Evolutionary conservation across 2,329 filamentous ascomycete species (phyloP), one percentile per base, ranked within the genome.

Genomic region (Ophiostoma sp.): DNA sequence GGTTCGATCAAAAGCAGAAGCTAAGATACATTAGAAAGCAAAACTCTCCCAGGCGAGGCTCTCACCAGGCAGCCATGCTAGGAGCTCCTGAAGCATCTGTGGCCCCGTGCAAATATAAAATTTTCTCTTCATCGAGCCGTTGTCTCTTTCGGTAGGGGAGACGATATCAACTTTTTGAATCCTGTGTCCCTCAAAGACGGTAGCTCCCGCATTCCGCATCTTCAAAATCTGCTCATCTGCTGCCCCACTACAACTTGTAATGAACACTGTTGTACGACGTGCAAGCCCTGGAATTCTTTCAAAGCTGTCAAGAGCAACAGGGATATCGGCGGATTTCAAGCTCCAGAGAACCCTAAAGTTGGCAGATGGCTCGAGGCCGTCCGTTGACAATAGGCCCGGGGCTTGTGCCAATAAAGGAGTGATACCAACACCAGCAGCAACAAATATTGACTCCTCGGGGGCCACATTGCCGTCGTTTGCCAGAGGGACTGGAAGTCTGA

Each of bases 351-450:
- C 75, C 40, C 74, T 78, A 49, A 95, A 49, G 9, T 11, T 62
- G 18, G 14, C 36, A 62, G 55, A 38, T 62, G 36, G 27, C 27
- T 27, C 27, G 27, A 27, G 27, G 27, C 27, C 27, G 27, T 27
- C 27, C 27, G 27, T 14, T 11, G 55, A 55, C 36, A 92, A 75
- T 5, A 83, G 77, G 0, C 78, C 79, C 0, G 74, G 74, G n/a
- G 87, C 81, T 73, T 92, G 89, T 0, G 87, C 86, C n/a, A 96
- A 79, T 3, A 95, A 73, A 1, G 92, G 92, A 41, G 92, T 96
- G 70, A 96, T 91, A 0, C 92, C 92, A 6, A 96, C 90, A 3
- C 92, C 92, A 0, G 86, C 91, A 5, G 91, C 91, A 3, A 96
- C 77, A 72, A 93, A 95, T 0, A 86, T 77, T 1, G 79, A 77